Conservation (phyloP, 805 yeast genomes). For the Lipomyces sp. region DNA sequence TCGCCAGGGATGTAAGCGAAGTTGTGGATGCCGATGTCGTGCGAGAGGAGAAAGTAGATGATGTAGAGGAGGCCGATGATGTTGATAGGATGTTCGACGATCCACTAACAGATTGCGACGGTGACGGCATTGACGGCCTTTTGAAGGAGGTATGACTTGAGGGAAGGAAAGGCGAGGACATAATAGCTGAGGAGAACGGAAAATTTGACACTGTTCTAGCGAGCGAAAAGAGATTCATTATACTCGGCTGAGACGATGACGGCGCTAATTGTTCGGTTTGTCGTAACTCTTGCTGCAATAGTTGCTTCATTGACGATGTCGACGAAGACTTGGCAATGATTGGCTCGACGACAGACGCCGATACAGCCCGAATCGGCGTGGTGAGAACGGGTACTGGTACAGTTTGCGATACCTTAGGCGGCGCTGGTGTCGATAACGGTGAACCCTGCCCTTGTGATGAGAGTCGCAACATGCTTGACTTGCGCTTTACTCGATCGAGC, state of each 20-base stretch:
- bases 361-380: slow-evolving; percentile 17
- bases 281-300: slow-evolving; percentile 19
- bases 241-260: slow-evolving; percentile 10
- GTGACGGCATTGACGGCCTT: slow-evolving; percentile 5
- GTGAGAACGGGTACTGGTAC: slow-evolving; percentile 18
- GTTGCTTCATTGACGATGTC: slow-evolving; percentile 16
- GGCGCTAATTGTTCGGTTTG: slow-evolving; percentile 15
- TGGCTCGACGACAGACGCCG: slow-evolving; percentile 13
- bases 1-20: slow-evolving; percentile 8
- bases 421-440: slow-evolving; percentile 21
- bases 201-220: slow-evolving; percentile 30
- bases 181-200: slow-evolving; percentile 28
- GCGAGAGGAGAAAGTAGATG: slow-evolving; percentile 13
- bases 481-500: slow-evolving; percentile 26
- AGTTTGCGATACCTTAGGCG: slow-evolving; percentile 27
- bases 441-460: slow-evolving; percentile 14
- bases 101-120: slow-evolving; percentile 18
- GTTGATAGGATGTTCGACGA: slow-evolving; percentile 8
- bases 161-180: slow-evolving; percentile 14
- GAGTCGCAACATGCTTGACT: slow-evolving; percentile 20
- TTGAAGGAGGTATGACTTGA: not conserved
- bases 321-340: slow-evolving; percentile 17
- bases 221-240: slow-evolving; percentile 19
- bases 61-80: slow-evolving; percentile 13
- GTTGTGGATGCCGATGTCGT: slow-evolving; percentile 13